Evolutionary conservation across 106 monocot species (phyloP).

Genomic region (Xerophyta viscosa): DNA sequence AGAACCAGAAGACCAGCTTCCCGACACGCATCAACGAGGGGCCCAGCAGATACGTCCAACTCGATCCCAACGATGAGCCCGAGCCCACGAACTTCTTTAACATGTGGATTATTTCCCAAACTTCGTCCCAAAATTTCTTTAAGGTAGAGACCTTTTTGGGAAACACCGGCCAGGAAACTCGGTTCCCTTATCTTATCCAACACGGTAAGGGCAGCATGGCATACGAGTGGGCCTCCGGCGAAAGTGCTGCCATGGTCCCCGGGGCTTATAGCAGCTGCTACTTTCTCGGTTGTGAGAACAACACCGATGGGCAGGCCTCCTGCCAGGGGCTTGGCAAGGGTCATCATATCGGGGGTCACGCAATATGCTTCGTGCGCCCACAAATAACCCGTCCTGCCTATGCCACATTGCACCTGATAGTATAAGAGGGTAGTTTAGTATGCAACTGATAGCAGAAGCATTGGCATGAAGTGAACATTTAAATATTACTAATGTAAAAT

Average conservation of each 20-base stretch:
- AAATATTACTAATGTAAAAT: too few species aligned
- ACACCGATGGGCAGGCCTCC: slow-evolving; percentile 85
- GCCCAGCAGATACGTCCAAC: slow-evolving; percentile 57
- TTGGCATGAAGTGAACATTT: too few species aligned
- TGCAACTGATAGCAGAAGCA: too few species aligned
- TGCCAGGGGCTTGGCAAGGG: slow-evolving; percentile 84
- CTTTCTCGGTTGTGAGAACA: slow-evolving; percentile 45
- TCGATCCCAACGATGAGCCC: slow-evolving; percentile 81
- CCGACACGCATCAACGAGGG: slow-evolving; percentile 56
- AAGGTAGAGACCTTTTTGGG: slow-evolving; percentile 53
- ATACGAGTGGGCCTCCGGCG: slow-evolving; percentile 65
- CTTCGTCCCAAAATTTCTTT: slow-evolving; percentile 51
- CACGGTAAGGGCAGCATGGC: slow-evolving; percentile 62
- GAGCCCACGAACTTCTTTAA: slow-evolving; percentile 67
- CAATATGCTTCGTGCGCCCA: slow-evolving; percentile 81
- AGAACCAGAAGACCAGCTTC: slow-evolving; percentile 68
- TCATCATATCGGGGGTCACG: slow-evolving; percentile 74
- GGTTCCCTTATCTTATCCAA: slow-evolving; percentile 63
- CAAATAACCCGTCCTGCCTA: slow-evolving; percentile 71
- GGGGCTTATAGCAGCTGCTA: slow-evolving; percentile 45
- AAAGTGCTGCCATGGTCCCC: slow-evolving; percentile 91
- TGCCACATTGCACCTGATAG: slow-evolving; percentile 94
- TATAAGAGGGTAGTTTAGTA: too few species aligned
- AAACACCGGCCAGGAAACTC: slow-evolving; percentile 45
- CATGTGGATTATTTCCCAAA: slow-evolving; percentile 34